Evolutionary conservation across 345 rosid species (phyloP), one percentile per base, ranked within the genome.

Genomic region (Barbarea vulgaris): DNA sequence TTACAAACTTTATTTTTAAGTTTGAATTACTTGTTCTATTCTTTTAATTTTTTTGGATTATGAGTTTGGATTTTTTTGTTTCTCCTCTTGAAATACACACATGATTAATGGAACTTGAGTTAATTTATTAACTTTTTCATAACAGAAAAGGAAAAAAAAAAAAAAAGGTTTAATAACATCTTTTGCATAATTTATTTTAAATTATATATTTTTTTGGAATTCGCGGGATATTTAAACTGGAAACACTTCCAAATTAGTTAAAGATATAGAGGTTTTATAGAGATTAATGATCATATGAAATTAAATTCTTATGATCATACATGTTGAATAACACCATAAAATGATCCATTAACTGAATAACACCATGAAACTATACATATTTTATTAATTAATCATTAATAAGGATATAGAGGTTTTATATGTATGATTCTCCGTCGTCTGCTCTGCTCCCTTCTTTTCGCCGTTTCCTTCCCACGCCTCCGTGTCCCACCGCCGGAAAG

Each of bases 381-480:
- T 44, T 44, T 14, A 44, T 44, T 13, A 13, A 15, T 53, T 3
- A 22, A n/a, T n/a, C n/a, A 9, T 53, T 52, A 0, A 13, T 41
- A 41, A 1, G 11, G 15, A 39, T 33, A 33, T 7, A 1, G 11
- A 8, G 15, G 44, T 39, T n/a, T n/a, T n/a, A n/a, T 12, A 39
- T 39, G 3, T 12, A n/a, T n/a, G n/a, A n/a, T n/a, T 42, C 18
- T 42, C 44, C 44, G 47, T 22, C 75, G 58, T 36, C 17, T 28
- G 30, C 3, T 1, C 30, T 28, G 30, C 30, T 28, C 13, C 22
- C 21, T 6, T 41, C 28, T 31, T 11, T 34, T 3, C 48, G 48
- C 54, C 68, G 34, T 48, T 57, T 27, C 27, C 10, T 37, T 28
- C 53, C 53, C 53, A 67, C 60, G 67, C 65, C 37, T 65, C 30